Conservation (phyloP, 495 filamentous ascomycete genomes). For the Neurospora pannonica region DNA sequence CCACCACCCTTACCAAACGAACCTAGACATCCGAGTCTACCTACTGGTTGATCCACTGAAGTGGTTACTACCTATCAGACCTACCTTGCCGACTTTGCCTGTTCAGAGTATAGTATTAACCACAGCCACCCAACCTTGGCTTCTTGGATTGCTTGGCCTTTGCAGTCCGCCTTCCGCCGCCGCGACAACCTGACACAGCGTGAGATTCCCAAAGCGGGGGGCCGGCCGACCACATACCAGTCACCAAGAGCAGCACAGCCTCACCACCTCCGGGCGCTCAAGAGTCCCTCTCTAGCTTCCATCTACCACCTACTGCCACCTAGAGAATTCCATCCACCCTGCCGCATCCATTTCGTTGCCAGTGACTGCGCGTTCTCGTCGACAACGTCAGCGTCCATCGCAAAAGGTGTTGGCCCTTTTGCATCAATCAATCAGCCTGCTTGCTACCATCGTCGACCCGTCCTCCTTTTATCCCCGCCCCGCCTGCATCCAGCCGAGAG, state of each 20-base stretch:
- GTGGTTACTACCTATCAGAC: neutral
- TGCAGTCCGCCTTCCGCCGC: neutral
- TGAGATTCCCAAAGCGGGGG: slow-evolving; percentile 12
- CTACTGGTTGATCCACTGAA: neutral
- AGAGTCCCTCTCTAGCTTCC: slow-evolving; percentile 4
- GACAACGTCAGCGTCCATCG: neutral
- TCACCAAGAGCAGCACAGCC: slow-evolving; percentile 20
- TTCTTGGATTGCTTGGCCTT: neutral
- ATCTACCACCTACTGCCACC: slow-evolving; percentile 1
- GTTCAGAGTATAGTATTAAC: neutral
- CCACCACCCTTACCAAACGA: neutral
- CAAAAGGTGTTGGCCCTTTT: neutral
- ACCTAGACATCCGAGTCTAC: neutral
- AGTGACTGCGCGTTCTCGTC: slow-evolving; percentile 4
- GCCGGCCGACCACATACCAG: slow-evolving; percentile 1
- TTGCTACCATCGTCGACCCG: neutral
- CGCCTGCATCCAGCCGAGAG: neutral
- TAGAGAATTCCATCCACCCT: neutral
- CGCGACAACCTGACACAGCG: neutral
- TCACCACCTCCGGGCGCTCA: slow-evolving; percentile 13
- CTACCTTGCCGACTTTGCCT: neutral
- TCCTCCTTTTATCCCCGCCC: neutral
- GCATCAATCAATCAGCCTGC: neutral
- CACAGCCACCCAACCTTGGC: neutral
- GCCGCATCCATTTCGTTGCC: neutral